A percentile compares a stretch with the other conserved stretches of the same genome.
phyloP scores from a whole-genome alignment of 257 asterid genomes.

The Penstemon davidsonii region DNA sequence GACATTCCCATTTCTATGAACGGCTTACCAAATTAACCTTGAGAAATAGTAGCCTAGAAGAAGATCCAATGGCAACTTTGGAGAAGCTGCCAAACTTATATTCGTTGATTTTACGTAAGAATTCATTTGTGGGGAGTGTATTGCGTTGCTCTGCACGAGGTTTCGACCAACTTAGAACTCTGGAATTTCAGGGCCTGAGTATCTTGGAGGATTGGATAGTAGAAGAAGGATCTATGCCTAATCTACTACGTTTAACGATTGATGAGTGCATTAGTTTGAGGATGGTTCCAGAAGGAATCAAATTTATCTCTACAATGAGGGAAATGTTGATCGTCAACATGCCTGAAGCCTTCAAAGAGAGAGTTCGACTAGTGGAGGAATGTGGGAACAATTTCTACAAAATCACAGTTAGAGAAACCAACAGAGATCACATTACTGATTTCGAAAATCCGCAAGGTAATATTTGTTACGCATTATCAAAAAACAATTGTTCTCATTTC shows the following conservation, averaged over 20 bases:
- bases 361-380: slow-evolving; percentile 38
- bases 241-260: slow-evolving; percentile 39
- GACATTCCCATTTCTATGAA: slow-evolving; percentile 28
- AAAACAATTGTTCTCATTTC: slow-evolving; percentile 6
- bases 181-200: slow-evolving; percentile 37
- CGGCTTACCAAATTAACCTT: slow-evolving; percentile 46
- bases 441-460: too few relatives aligned
- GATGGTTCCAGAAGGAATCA: slow-evolving; percentile 49
- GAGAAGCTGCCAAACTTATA: slow-evolving; percentile 42
- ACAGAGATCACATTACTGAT: neutral
- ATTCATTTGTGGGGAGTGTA: slow-evolving; percentile 38
- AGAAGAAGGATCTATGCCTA: slow-evolving; percentile 47
- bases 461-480: too few relatives aligned
- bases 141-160: slow-evolving; percentile 41
- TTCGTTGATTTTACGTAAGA: slow-evolving; percentile 38
- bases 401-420: slow-evolving; percentile 35
- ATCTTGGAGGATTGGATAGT: slow-evolving; percentile 47
- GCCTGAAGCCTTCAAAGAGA: slow-evolving; percentile 42
- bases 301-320: slow-evolving; percentile 34
- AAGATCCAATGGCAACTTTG: slow-evolving; percentile 51
- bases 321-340: slow-evolving; percentile 46
- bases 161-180: slow-evolving; percentile 36
- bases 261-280: slow-evolving; percentile 42
- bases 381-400: slow-evolving; percentile 37
- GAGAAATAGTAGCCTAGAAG: slow-evolving; percentile 48